Base-by-base conservation (phyloP, 129 eudicot species). In the Oenanthe sinensis region DNA sequence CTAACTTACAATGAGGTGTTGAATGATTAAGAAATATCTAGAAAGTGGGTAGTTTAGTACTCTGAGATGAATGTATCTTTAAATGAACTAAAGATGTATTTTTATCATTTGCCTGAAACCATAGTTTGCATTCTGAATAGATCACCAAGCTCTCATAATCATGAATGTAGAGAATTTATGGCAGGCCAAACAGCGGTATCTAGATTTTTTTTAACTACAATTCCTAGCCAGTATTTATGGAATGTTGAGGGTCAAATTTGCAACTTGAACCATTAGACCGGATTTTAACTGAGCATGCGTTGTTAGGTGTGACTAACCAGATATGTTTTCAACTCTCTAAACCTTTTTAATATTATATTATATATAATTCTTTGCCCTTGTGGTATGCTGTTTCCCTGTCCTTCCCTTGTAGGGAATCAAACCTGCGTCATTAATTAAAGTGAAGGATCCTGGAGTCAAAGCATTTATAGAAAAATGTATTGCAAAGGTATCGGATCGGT, bases 381-480 rank as follows among this genome's bases (percentile, higher is more conserved):
- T 76, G n/a, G 50, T 48, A 33, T 81, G 65, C 4, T 22, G 24
- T 70, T 70, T 70, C 0, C 42, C 22, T 10, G 36, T 8, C 45
- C 47, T 43, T 69, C 74, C 44, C 7, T 65, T 77, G 75, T 75
- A 95, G 99, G 99, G 99, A 79, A 87, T 90, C 75, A 95, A 89
- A 83, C 99, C 99, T n/a, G 96, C 96, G 63, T 87, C 99, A 24
- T 81, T 95, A 81, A 83, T 77, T 69, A 92, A 92, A 83, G 99
- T 92, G 69, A 92, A 83, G 84, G 91, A 95, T 90, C 95, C 87
- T 85, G 92, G 77, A 39, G 85, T 92, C 71, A 89, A 79, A 78
- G 82, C 82, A 82, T 92, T 95, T 85, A 86, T 95, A 73, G 99
- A 92, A 85, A 95, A 92, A 84, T 95, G 99, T 82, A 92, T 90